Base-by-base conservation (phyloP, 768 basidiomycete species). In the Lentinula aciculospora region DNA sequence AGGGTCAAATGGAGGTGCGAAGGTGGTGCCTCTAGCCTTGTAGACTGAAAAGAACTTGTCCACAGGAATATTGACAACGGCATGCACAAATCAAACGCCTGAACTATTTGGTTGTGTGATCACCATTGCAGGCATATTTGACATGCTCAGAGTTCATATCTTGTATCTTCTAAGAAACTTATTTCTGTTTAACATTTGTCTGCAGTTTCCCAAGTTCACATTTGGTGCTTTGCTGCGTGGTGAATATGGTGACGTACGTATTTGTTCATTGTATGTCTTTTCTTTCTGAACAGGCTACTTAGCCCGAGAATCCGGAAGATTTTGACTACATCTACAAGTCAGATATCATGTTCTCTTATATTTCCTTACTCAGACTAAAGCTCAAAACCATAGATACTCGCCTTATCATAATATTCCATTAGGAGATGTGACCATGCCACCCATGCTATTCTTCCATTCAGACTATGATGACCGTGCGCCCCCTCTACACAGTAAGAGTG, bases 101-200 rank as follows among this genome's bases (percentile, higher is more conserved):
- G 51, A 39, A 23, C 34, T 53, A 17, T 53, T n/a, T 23, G 32
- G 51, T 23, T 53, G 51, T 37, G 51, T 53, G 6, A 31, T 53
- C 19, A 53, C 51, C 6, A 53, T 53, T 53, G 51, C 21, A 37
- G 51, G 51, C 25, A 53, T 53, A 17, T 37, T 53, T 23, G 51
- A 53, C 51, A 53, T 53, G 51, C 51, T 53, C 12, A 36, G 51
- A 53, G 51, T 53, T 53, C 10, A 34, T 53, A n/a, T 5, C 51
- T 37, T 13, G 5, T n/a, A n/a, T n/a, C n/a, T n/a, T n/a, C n/a
- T n/a, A n/a, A n/a, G n/a, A n/a, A n/a, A n/a, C n/a, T 19, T 15
- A 7, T 34, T 53, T 4, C 51, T 53, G 3, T 15, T 34, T 28
- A 29, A n/a, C n/a, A n/a, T n/a, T 21, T 12, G 19, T 21, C 12